Percentiles rank a stretch among this genome's conserved stretches.
Conservation (phyloP, 345 rosid species). For the Hirschfeldia incana region DNA sequence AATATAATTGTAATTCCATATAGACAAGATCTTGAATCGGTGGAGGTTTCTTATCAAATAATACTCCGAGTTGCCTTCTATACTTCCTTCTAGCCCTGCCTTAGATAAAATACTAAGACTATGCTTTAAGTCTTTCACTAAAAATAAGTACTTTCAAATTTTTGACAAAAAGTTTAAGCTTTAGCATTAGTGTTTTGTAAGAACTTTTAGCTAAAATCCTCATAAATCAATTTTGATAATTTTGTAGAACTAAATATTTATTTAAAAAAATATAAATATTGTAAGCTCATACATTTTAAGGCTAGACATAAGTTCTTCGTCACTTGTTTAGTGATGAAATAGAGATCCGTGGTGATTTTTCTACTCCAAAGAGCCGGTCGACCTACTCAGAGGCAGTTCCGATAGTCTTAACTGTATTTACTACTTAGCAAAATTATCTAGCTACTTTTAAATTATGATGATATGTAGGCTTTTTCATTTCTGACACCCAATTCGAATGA, state of each 20-base stretch:
- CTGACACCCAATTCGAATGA: background rate
- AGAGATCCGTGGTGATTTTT: background rate
- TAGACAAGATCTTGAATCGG: conserved; percentile 1
- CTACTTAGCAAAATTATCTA: background rate
- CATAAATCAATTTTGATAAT: background rate
- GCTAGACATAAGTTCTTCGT: background rate
- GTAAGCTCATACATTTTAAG: too few species aligned
- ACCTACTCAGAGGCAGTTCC: background rate
- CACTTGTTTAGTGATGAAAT: background rate
- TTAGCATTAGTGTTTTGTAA: background rate
- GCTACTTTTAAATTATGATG: background rate
- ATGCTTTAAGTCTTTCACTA: background rate
- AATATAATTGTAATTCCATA: background rate
- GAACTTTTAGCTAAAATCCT: background rate
- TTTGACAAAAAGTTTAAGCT: background rate
- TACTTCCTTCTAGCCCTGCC: background rate
- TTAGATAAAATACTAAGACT: too few species aligned
- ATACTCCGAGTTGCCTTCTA: background rate
- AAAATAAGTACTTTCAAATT: background rate
- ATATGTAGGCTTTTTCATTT: background rate
- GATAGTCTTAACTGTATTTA: background rate
- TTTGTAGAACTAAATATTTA: background rate
- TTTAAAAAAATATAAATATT: too few species aligned
- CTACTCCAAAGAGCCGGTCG: background rate
- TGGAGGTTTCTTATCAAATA: background rate